Evolutionary conservation across 1,284 basidiomycete species (phyloP), one percentile per base, ranked within the genome.

Genomic region (Naganishia sp.): DNA sequence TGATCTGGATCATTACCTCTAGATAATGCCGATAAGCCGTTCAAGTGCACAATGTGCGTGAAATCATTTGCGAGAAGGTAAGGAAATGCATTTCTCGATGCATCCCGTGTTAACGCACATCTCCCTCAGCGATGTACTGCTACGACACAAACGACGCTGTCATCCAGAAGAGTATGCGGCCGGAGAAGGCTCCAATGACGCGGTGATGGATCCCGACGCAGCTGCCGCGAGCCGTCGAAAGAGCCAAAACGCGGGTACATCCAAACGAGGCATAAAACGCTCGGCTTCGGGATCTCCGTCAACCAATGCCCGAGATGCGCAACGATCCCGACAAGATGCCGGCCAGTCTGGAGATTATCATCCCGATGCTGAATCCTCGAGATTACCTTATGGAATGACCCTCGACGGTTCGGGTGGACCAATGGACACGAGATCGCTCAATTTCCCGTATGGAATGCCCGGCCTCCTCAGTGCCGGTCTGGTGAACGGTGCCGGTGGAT

Each of bases 41-140:
- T 81, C 70, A 73, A 73, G 43, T 81, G 79, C 65, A 76, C 75
- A 65, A 76, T 79, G 62, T 81, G 79, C 67, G 68, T 74, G 15
- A 81, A 81, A 66, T 75, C 78, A 10, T 81, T 81, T 63, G 79
- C 78, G 21, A 60, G 79, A 71, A 80, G 79, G 79, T 79, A 35
- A 64, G 73, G 71, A 9, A 39, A 13, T 10, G 13, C 35, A 13
- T 9, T 13, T 39, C 13, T 9, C 35, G 13, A 39, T 39, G 7
- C 2, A 9, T 39, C 7, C 35, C 2, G 35, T 39, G 35, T 39
- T 39, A 9, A 39, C 35, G 43, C 47, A 35, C 28, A 69, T 67
- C 9, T 49, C 43, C 47, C 52, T 17, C 67, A 80, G 79, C 68
- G 79, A 81, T 62, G 79, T 81, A 2, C 74, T 81, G 0, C 74